phyloP scores from a whole-genome alignment of 2,329 filamentous ascomycete genomes.

The Aspergillus oerlinghausenensis region DNA sequence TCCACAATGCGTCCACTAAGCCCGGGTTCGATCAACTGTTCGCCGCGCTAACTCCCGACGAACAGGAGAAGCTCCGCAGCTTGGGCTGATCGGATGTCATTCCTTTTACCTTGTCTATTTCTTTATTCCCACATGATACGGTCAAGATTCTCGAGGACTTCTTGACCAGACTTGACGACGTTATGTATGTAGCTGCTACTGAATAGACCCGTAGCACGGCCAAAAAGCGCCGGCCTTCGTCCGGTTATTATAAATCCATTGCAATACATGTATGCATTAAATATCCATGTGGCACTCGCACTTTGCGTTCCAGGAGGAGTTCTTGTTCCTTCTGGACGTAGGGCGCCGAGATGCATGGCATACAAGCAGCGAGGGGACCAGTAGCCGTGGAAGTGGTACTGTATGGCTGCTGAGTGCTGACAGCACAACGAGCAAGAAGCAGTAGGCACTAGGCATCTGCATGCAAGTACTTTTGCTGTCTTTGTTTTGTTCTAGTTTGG shows the following conservation, averaged over 20 bases:
- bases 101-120: slow-evolving; percentile 1
- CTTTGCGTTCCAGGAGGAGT: neutral
- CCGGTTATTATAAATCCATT: neutral
- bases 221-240: neutral
- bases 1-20: slow-evolving; percentile 54
- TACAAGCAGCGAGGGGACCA: neutral
- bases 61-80: slow-evolving; percentile 41
- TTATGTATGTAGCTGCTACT: neutral
- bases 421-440: neutral
- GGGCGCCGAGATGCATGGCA: neutral
- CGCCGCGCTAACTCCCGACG: slow-evolving; percentile 48
- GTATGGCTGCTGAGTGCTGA: neutral
- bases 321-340: neutral
- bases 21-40: slow-evolving; percentile 54
- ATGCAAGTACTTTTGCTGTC: neutral
- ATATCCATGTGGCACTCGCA: neutral
- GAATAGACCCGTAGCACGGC: neutral
- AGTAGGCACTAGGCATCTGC: neutral
- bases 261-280: neutral
- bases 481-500: neutral
- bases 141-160: neutral
- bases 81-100: slow-evolving; percentile 17
- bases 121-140: neutral
- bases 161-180: neutral
- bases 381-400: neutral